A percentile compares a stretch with the other conserved stretches of the same genome.
Conservation (phyloP, 805 yeast species). For the Spathaspora passalidarum region DNA sequence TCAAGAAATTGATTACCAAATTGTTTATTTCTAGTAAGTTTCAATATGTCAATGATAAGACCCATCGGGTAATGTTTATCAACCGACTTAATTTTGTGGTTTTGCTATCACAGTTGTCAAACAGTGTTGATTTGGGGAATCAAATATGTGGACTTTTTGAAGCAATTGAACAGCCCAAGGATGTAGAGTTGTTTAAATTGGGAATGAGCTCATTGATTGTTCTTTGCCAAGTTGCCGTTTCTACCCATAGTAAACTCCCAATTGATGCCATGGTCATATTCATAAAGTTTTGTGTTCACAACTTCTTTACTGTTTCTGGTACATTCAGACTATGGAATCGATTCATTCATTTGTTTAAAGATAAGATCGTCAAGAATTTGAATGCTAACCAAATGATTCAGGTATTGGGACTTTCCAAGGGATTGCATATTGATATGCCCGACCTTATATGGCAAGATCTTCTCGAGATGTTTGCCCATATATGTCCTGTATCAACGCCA, state of each 20-base stretch:
- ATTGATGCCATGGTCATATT: slow-evolving; percentile 15
- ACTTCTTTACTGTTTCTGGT: slow-evolving; percentile 16
- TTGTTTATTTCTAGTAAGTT: slow-evolving; percentile 37
- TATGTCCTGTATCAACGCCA: not conserved
- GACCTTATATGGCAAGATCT: slow-evolving; percentile 3
- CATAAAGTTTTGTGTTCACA: slow-evolving; percentile 11
- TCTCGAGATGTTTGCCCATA: not conserved
- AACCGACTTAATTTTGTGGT: slow-evolving; percentile 37
- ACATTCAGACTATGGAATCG: slow-evolving; percentile 14
- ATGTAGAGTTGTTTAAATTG: slow-evolving; percentile 20
- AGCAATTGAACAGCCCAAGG: slow-evolving; percentile 20
- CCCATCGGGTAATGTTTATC: slow-evolving; percentile 28
- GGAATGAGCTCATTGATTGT: slow-evolving; percentile 19
- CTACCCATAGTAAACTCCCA: slow-evolving; percentile 16
- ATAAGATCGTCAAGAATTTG: not conserved
- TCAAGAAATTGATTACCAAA: slow-evolving; percentile 31
- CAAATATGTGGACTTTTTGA: slow-evolving; percentile 25
- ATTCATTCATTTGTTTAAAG: slow-evolving; percentile 5
- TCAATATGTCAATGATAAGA: slow-evolving; percentile 23
- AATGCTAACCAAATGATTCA: not conserved
- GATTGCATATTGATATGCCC: slow-evolving; percentile 3
- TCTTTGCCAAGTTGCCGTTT: slow-evolving; percentile 15
- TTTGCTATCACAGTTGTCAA: slow-evolving; percentile 32
- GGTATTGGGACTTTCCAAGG: slow-evolving; percentile 1
- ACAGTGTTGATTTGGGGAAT: slow-evolving; percentile 24